Conservation (phyloP, 108 stramenopile species). For the Discostella stelligeroides region DNA sequence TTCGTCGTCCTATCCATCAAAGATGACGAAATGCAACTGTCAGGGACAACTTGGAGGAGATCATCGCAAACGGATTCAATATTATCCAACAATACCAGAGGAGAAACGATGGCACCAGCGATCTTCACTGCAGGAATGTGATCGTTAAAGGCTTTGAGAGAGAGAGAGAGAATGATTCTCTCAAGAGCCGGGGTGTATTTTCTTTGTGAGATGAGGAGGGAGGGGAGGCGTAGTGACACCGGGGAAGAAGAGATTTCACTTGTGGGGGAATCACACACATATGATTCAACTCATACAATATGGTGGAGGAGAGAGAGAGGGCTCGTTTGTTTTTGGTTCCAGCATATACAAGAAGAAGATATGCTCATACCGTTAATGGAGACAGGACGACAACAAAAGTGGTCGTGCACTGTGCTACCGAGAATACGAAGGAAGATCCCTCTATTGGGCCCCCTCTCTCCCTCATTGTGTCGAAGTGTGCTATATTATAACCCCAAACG, state of each 20-base stretch:
- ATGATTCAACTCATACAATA: background rate
- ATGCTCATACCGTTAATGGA: conserved; percentile 13
- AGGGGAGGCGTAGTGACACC: background rate
- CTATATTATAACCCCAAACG: conserved; percentile 16
- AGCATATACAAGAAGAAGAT: background rate
- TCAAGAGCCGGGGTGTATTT: conserved; percentile 10
- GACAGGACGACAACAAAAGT: conserved; percentile 22
- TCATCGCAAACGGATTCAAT: conserved; percentile 42
- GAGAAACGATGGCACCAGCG: conserved; percentile 61
- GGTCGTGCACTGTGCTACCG: conserved; percentile 30
- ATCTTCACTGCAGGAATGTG: conserved; percentile 92
- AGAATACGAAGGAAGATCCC: conserved; percentile 1
- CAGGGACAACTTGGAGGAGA: conserved; percentile 26
- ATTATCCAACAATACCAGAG: conserved; percentile 40
- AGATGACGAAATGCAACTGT: conserved; percentile 35
- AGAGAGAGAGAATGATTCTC: background rate
- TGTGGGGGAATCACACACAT: background rate
- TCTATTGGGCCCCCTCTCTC: background rate
- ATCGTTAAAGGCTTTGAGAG: conserved; percentile 68
- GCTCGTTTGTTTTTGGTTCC: background rate
- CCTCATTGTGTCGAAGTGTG: conserved; percentile 36
- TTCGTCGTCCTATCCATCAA: conserved; percentile 30
- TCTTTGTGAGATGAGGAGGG: conserved; percentile 5
- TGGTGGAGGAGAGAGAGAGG: background rate
- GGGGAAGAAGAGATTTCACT: background rate